Conservation (phyloP, 257 asterid genomes). For the Leptodermis oblonga region DNA sequence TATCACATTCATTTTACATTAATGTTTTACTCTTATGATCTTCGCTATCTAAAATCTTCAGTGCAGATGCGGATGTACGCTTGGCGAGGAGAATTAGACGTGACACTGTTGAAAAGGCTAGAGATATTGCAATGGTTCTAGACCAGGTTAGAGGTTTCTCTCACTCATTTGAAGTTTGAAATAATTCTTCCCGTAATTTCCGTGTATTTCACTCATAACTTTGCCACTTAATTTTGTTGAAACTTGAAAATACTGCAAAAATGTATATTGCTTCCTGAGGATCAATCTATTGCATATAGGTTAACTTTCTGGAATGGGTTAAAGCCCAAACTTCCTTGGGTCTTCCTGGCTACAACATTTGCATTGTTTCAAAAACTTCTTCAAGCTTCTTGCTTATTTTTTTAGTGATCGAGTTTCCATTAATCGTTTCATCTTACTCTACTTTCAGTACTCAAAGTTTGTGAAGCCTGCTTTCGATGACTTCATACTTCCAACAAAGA, state of each 20-base stretch:
- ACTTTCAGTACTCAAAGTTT: slow-evolving; percentile 88
- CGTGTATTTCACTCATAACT: background rate
- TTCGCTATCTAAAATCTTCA: slow-evolving; percentile 36
- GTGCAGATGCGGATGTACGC: slow-evolving; percentile 99
- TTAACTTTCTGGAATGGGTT: background rate
- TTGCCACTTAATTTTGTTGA: background rate
- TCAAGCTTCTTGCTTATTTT: slow-evolving; percentile 1
- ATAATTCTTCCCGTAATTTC: background rate
- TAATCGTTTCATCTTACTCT: slow-evolving; percentile 23
- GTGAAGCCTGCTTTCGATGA: slow-evolving; percentile 99
- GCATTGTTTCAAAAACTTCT: background rate
- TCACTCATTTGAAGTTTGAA: background rate
- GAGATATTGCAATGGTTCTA: slow-evolving; percentile 82
- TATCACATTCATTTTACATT: slow-evolving; percentile 2
- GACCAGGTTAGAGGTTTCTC: slow-evolving; percentile 69
- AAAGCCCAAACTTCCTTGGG: background rate
- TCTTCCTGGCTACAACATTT: background rate
- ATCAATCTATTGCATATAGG: background rate
- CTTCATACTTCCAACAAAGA: slow-evolving; percentile 95
- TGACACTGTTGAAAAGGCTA: slow-evolving; percentile 84
- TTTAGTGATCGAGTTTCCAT: background rate
- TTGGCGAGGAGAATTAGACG: slow-evolving; percentile 97
- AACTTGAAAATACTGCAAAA: background rate
- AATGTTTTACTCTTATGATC: slow-evolving; percentile 22
- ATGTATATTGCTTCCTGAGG: background rate